Base-by-base conservation (phyloP, 306 rosid genomes). In the Canavalia gladiata region DNA sequence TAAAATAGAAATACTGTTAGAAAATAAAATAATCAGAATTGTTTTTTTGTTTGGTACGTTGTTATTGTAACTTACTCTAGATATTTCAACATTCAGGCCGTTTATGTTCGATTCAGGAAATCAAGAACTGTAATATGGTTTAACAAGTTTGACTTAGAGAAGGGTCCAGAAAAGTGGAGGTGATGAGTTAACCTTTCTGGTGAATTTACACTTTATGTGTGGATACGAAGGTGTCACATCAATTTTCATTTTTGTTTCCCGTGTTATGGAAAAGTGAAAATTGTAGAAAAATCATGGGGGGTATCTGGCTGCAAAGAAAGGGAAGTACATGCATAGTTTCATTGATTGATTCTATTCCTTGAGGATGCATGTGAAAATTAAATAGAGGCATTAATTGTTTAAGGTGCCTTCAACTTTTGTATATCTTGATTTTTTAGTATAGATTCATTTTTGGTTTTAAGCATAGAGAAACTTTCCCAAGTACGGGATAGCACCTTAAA, bases 351-450 rank as follows among this genome's bases (percentile, higher is more conserved):
- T 62, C 29, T 37, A 5, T 37, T 39, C 47, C 29, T 34, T 33
- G 3, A 9, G 7, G 42, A 60, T 60, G 18, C 41, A 59, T 59
- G 43, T 29, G 35, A 25, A 57, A 28, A n/a, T n/a, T n/a, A n/a
- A n/a, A 57, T 42, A 56, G 49, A 33, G 42, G 7, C 30, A 54
- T 25, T 64, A 67, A 67, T 28, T 68, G 51, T 65, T 60, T n/a
- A 50, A 45, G 43, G 50, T 45, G 64, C 49, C 39, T 73, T 57
- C 58, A 5, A 25, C 55, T 74, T 74, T 18, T 18, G 25, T 18
- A 18, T 18, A 18, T 18, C 25, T 18, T 18, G 25, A 18, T 18
- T 18, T 18, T 18, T 18, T 18, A 18, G 25, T 18, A 18, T 18
- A 18, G 25, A 18, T 18, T 18, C 25, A 18, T 4, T 29, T 58